Evolutionary conservation across 2,329 filamentous ascomycete species (phyloP), one percentile per base, ranked within the genome.

Genomic region (Aspergillus melleus): DNA sequence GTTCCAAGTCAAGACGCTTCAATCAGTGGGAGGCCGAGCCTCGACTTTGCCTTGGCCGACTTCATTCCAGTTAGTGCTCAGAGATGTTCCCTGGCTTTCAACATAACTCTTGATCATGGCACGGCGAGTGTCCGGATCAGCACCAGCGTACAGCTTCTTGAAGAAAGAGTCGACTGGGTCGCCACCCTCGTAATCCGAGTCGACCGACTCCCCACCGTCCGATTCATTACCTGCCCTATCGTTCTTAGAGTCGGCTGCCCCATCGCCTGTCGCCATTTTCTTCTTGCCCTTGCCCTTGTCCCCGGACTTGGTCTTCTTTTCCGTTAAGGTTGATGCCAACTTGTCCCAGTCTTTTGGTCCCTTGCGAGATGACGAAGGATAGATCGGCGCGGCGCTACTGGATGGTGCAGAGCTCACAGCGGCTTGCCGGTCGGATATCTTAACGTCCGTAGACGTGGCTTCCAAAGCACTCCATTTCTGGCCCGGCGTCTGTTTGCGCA

Each of bases 91-190:
- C 67, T 96, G 95, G 76, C 93, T 97, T 81, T 99, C 94, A 14
- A 87, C 83, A 71, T 91, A 98, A 72, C 91, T 96, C 85, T 99
- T 99, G 87, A 96, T 91, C 95, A 99, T 99, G 9, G 95, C 95
- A 2, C 92, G 87, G 72, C 88, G 87, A 60, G 91, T 91, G 68
- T 99, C 94, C 0, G 88, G 86, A 52, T 89, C 87, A 0, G 91
- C 88, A 39, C 81, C 82, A 63, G 89, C 87, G 78, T 94, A 98
- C 1, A 99, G 81, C 70, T 90, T 88, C 82, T 96, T 95, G 82
- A 99, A 99, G 79, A 97, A 98, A 11, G 76, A 73, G 68, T 96
- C 90, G 9, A 92, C 87, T 29, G 89, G 86, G 60, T 89, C 86
- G 1, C 82, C 84, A 22, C 77, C 61, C 6, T 81, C 79, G 29